Conservation (phyloP, 2,329 filamentous ascomycete genomes). For the Stagonosporopsis vannaccii region DNA sequence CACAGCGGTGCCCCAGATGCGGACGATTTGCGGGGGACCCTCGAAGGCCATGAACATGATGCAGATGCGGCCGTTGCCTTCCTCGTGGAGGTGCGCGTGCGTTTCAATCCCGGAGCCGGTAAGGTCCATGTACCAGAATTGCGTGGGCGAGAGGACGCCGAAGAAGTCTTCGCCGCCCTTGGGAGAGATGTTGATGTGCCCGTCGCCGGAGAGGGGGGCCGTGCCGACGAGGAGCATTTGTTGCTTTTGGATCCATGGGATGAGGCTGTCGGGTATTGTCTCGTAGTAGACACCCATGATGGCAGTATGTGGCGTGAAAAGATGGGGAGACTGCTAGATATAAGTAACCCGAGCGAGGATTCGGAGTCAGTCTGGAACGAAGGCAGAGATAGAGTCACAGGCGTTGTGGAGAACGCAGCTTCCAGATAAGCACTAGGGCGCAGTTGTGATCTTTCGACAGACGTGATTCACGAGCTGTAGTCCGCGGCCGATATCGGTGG, state of each 20-base stretch:
- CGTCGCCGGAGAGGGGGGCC: constrained; percentile 49
- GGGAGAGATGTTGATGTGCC: constrained; percentile 57
- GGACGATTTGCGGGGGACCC: constrained; percentile 52
- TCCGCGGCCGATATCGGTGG: constrained; percentile 26
- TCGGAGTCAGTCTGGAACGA: no score
- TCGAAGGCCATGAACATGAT: constrained; percentile 51
- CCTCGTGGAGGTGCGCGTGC: constrained; percentile 52
- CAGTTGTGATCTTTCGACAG: constrained; percentile 1
- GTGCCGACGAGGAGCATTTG: constrained; percentile 55
- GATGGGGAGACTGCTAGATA: neutral
- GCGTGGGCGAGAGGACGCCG: constrained; percentile 48
- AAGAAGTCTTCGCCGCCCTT: constrained; percentile 54
- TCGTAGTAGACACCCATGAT: constrained; percentile 56
- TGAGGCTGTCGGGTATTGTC: constrained; percentile 49
- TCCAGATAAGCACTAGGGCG: constrained; percentile 10
- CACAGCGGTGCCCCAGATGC: constrained; percentile 52
- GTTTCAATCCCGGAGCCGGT: constrained; percentile 55
- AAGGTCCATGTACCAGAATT: constrained; percentile 57
- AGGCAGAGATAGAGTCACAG: neutral
- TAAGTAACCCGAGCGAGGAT: no score
- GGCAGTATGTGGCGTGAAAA: neutral
- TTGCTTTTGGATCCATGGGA: constrained; percentile 54
- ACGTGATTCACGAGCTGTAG: constrained; percentile 14
- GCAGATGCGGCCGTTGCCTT: constrained; percentile 45
- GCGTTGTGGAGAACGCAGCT: neutral